Evolutionary conservation across 2,329 filamentous ascomycete genomes (phyloP), one percentile per base, ranked within the genome.

Genomic region (Cercospora sp.): DNA sequence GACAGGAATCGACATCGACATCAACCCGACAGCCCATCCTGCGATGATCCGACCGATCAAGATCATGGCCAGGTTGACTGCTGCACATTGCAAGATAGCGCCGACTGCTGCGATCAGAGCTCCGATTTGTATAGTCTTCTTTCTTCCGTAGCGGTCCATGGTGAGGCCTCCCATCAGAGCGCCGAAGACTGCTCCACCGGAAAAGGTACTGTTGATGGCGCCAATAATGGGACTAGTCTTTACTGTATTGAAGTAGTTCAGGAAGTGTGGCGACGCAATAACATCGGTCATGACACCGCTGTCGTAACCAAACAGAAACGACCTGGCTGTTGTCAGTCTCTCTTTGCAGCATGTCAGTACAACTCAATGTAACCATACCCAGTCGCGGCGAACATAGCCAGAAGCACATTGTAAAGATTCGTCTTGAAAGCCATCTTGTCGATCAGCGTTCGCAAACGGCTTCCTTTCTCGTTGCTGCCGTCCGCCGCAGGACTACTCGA

Each of bases 121-220:
- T 16, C 87, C 87, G 55, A 89, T 81, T 74, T 88, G 83, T 65
- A 89, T 87, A 26, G 87, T 88, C 70, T 81, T 82, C 71, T 83
- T 83, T 63, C 88, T 84, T 12, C 88, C 88, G 60, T 89, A 84
- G 26, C 82, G 81, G 72, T 90, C 88, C 78, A 88, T 88, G 12
- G 88, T 87, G 31, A 86, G 79, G 18, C 85, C 85, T 65, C 73
- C 84, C 76, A 84, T 83, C 26, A 87, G 78, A 30, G 84, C 81
- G 4, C 85, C 86, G 69, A 87, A 84, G 33, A 85, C 81, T 65
- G 85, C 85, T n/a, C 85, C 86, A 4, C 84, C 85, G 13, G 83
- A 84, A 72, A 89, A 90, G 26, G 88, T 89, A 67, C 87, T 87
- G 74, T 88, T 87, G 75, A 90, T 86, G 20, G 87, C 87, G 10